These are phyloP conservation scores for Dillenia suffruticosa DNA, from an alignment of 164 flowering plant genomes.

Conservation along the genomic window DNA sequence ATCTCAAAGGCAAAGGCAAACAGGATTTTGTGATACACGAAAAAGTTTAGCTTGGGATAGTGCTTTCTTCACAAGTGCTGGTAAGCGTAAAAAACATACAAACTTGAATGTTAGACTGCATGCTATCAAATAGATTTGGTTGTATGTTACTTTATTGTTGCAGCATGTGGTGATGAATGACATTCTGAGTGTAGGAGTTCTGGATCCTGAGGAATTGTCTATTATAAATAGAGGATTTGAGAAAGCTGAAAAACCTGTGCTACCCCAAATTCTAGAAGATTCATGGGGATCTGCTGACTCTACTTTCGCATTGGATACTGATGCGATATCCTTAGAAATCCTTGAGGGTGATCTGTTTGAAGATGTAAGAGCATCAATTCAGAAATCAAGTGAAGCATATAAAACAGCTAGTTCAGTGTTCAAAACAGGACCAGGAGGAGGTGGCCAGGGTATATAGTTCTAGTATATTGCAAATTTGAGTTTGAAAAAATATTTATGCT, in stretches of 20 bases:
- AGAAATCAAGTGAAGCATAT: conserved; percentile 44
- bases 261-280: conserved; percentile 84
- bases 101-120: not conserved
- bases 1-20: conserved; percentile 29
- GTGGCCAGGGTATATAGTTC: conserved; percentile 24
- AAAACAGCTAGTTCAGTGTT: conserved; percentile 11
- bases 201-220: conserved; percentile 89
- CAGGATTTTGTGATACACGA: conserved; percentile 67
- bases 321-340: conserved; percentile 47
- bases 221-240: conserved; percentile 53
- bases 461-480: conserved; percentile 15
- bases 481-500: too few relatives aligned
- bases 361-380: conserved; percentile 79
- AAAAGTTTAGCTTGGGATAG: conserved; percentile 98
- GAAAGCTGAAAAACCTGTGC: conserved; percentile 24
- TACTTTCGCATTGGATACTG: conserved; percentile 65
- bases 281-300: conserved; percentile 63
- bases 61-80: conserved; percentile 90
- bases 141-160: too few relatives aligned
- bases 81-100: conserved; percentile 24
- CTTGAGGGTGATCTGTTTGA: conserved; percentile 72
- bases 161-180: not conserved
- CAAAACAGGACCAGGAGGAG: conserved; percentile 18
- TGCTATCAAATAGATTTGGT: too few relatives aligned
- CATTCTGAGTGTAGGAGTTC: conserved; percentile 49